A percentile compares a stretch with the other conserved stretches of the same genome.
phyloP scores from a whole-genome alignment of 192 early-diverging fungal species.

The Backusella psychrophila region DNA sequence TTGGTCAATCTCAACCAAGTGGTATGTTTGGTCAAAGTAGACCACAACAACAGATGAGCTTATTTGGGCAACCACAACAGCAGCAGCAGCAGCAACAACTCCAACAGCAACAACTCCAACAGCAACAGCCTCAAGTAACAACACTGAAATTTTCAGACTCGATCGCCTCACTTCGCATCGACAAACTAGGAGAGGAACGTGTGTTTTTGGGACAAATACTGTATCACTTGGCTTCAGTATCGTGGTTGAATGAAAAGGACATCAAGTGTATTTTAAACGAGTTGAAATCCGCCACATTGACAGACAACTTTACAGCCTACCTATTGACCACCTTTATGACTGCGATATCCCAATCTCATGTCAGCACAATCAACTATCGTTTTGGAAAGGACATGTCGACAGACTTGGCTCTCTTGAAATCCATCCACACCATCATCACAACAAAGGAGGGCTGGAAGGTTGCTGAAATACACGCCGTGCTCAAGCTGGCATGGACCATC shows the following conservation, averaged over 20 bases:
- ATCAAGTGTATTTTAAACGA: slow-evolving; percentile 28
- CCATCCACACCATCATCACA: slow-evolving; percentile 20
- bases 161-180: slow-evolving; percentile 13
- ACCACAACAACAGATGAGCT: not conserved
- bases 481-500: slow-evolving; percentile 60
- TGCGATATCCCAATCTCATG: slow-evolving; percentile 24
- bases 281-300: slow-evolving; percentile 33
- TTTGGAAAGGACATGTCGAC: slow-evolving; percentile 14
- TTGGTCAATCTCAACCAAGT: not conserved
- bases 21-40: not conserved
- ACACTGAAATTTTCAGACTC: not conserved
- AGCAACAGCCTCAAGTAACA: not conserved
- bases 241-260: slow-evolving; percentile 30
- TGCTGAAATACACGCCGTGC: slow-evolving; percentile 27
- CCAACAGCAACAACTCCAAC: not conserved
- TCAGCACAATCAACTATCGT: not conserved
- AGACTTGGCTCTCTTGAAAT: slow-evolving; percentile 20
- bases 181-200: slow-evolving; percentile 36
- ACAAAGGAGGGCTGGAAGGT: slow-evolving; percentile 39
- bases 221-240: slow-evolving; percentile 39
- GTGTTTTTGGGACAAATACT: slow-evolving; percentile 37
- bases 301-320: slow-evolving; percentile 35
- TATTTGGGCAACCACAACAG: not conserved
- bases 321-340: slow-evolving; percentile 39
- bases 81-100: slow-evolving; percentile 6